Evolutionary conservation across 2,329 filamentous ascomycete genomes (phyloP).

Genomic region (Colletotrichum chrysophilum): DNA sequence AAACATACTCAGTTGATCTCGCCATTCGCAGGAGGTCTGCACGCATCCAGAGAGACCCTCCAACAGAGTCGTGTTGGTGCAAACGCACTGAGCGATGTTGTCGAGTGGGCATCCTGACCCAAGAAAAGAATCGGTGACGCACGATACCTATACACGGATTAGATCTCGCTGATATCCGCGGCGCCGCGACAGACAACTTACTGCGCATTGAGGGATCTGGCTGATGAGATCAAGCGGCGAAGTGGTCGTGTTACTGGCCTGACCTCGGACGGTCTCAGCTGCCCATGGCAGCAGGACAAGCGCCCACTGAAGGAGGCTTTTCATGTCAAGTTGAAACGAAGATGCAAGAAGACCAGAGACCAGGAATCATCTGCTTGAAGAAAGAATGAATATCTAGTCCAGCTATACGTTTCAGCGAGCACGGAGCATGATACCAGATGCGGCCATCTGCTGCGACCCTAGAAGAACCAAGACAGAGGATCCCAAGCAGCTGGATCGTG

Average conservation of each 20-base stretch:
- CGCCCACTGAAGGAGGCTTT: neutral
- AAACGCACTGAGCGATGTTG: neutral
- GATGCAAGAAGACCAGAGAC: neutral
- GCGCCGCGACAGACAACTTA: neutral
- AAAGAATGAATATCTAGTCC: neutral
- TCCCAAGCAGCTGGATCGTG: neutral
- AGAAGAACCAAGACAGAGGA: neutral
- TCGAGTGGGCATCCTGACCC: neutral
- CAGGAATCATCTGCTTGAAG: neutral
- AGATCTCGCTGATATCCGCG: neutral
- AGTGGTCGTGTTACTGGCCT: neutral
- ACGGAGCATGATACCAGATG: slow-evolving; percentile 3
- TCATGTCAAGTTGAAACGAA: slow-evolving; percentile 1
- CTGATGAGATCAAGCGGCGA: neutral
- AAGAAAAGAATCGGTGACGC: neutral
- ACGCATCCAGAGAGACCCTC: slow-evolving; percentile 1
- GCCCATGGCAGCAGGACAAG: slow-evolving; percentile 4
- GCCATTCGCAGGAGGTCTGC: neutral
- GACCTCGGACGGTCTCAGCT: neutral
- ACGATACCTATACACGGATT: neutral
- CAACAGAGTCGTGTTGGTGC: slow-evolving; percentile 11
- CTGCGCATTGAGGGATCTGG: slow-evolving; percentile 3
- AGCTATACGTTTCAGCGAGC: neutral
- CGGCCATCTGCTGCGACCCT: neutral
- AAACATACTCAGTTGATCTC: slow-evolving; percentile 5